phyloP scores from a whole-genome alignment of 2,329 filamentous ascomycete species.

The Aulographum hederae region DNA sequence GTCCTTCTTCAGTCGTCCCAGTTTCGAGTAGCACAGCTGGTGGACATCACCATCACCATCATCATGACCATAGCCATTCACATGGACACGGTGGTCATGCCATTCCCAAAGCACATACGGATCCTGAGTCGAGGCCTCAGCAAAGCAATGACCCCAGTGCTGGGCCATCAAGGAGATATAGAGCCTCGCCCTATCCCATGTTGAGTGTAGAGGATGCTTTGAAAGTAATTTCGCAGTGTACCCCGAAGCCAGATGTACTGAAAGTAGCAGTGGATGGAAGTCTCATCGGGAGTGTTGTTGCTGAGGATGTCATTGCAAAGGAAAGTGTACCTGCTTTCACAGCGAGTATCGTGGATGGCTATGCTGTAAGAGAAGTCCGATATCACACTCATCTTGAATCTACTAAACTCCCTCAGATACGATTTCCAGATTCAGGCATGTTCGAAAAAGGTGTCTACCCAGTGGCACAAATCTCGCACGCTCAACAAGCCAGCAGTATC shows the following conservation, averaged over 20 bases:
- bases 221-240: conserved; percentile 50
- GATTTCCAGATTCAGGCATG: background rate
- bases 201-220: conserved; percentile 70
- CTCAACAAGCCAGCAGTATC: conserved; percentile 46
- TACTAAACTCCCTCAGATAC: no score
- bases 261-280: conserved; percentile 41
- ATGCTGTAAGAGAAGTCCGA: conserved; percentile 33
- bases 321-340: conserved; percentile 86
- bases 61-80: conserved; percentile 36
- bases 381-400: no score
- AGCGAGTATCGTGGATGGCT: conserved; percentile 93
- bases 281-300: conserved; percentile 62
- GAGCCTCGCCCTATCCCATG: conserved; percentile 86
- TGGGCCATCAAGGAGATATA: conserved; percentile 49
- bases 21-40: conserved; percentile 2
- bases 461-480: conserved; percentile 73
- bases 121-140: conserved; percentile 33
- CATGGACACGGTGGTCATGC: conserved; percentile 36
- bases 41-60: conserved; percentile 15
- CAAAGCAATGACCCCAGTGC: conserved; percentile 41
- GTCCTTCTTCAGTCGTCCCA: background rate
- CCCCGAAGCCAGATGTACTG: conserved; percentile 41
- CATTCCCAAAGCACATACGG: conserved; percentile 51
- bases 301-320: conserved; percentile 59
- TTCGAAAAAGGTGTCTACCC: conserved; percentile 61